phyloP scores from a whole-genome alignment of 805 yeast genomes.

The Nakazawaea anatomiae region DNA sequence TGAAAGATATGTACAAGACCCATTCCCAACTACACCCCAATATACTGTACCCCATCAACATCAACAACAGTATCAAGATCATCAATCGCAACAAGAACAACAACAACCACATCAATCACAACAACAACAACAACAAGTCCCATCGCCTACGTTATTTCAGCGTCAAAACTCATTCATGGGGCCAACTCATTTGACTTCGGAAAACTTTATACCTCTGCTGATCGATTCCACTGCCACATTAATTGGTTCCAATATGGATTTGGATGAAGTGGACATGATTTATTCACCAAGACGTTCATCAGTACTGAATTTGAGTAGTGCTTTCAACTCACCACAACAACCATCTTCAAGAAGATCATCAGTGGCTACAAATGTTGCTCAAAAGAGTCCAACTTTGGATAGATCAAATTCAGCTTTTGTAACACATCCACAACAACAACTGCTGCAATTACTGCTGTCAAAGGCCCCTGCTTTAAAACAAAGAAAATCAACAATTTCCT shows the following conservation, averaged over 20 bases:
- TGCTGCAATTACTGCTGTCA: background rate
- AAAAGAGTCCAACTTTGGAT: slow-evolving; percentile 10
- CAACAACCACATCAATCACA: background rate
- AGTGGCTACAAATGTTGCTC: slow-evolving; percentile 1
- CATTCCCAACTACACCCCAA: slow-evolving; percentile 17
- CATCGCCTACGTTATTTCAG: background rate
- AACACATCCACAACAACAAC: slow-evolving; percentile 6
- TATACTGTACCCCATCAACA: background rate
- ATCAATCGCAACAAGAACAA: background rate
- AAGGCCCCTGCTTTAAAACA: slow-evolving; percentile 11
- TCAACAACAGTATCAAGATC: slow-evolving; percentile 1
- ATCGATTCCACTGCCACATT: slow-evolving; percentile 43
- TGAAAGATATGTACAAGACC: slow-evolving; percentile 64
- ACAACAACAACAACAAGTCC: background rate
- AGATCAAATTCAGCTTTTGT: slow-evolving; percentile 9
- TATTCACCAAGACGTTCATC: slow-evolving; percentile 46
- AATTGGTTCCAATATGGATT: slow-evolving; percentile 32
- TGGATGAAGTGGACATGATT: slow-evolving; percentile 44
- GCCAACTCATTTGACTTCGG: slow-evolving; percentile 35
- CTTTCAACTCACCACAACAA: slow-evolving; percentile 12
- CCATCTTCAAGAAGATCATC: slow-evolving; percentile 9
- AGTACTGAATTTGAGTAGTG: slow-evolving; percentile 41
- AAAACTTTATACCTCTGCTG: slow-evolving; percentile 52
- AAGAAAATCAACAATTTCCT: slow-evolving; percentile 35
- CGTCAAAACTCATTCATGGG: slow-evolving; percentile 19